Percentiles rank a stretch among this genome's conserved stretches.
Conservation (phyloP, 106 monocot species). For the Dioscorea alata region DNA sequence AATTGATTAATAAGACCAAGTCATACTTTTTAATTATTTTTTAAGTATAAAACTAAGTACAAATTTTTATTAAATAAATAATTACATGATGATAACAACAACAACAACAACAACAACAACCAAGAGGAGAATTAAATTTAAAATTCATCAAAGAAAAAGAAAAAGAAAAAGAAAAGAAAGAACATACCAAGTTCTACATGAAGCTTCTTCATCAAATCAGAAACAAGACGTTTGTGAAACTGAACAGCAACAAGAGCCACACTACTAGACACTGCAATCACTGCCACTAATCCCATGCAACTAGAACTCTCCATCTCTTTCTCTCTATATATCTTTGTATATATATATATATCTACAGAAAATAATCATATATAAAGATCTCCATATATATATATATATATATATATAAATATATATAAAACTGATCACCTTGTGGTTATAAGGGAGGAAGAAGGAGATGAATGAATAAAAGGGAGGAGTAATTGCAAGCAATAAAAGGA, state of each 20-base stretch:
- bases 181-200: conserved; percentile 27
- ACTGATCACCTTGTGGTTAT: too few species aligned
- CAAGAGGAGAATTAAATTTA: background rate
- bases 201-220: conserved; percentile 47
- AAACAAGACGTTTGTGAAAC: conserved; percentile 35
- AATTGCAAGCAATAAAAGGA: too few species aligned
- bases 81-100: background rate
- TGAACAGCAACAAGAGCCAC: conserved; percentile 35
- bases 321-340: background rate
- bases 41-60: background rate
- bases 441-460: too few species aligned
- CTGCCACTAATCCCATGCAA: conserved; percentile 51
- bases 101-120: too few species aligned
- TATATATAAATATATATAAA: too few species aligned
- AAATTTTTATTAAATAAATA: background rate
- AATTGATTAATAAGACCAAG: too few species aligned
- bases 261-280: conserved; percentile 48
- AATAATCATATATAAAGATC: too few species aligned
- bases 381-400: too few species aligned
- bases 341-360: too few species aligned
- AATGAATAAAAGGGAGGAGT: too few species aligned
- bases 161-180: background rate
- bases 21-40: too few species aligned
- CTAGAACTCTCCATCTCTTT: conserved; percentile 34
- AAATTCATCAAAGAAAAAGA: background rate